A percentile compares a stretch with the other conserved stretches of the same genome.
Evolutionary conservation across 1,284 basidiomycete species (phyloP).

Genomic region (Rhodotorula sp.): DNA sequence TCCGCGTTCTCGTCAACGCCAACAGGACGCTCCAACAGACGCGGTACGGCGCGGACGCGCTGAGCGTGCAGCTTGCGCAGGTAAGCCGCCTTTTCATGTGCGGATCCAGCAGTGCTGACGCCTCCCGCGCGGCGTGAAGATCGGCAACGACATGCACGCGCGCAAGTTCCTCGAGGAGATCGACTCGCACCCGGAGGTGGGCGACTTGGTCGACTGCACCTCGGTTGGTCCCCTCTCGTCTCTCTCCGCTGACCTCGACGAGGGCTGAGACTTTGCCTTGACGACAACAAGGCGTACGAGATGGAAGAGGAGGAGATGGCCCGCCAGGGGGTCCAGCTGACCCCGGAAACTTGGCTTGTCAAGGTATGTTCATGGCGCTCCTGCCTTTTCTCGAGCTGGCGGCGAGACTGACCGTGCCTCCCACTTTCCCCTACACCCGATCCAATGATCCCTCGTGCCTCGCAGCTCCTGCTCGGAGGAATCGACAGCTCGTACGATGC

Average conservation of each 20-base stretch:
- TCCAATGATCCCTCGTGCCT: too few species aligned
- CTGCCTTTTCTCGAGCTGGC: not conserved
- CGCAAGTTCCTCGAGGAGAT: slow-evolving; percentile 53
- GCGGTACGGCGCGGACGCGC: slow-evolving; percentile 54
- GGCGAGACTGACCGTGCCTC: not conserved
- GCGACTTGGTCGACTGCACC: slow-evolving; percentile 16
- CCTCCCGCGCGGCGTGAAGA: slow-evolving; percentile 38
- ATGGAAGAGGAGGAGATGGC: not conserved
- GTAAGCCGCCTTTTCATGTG: not conserved
- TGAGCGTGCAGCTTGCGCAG: slow-evolving; percentile 53
- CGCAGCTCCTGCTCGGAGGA: slow-evolving; percentile 5
- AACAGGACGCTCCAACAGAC: slow-evolving; percentile 51
- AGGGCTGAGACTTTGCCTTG: too few species aligned
- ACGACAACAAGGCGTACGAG: not conserved
- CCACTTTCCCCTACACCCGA: too few species aligned
- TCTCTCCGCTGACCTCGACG: too few species aligned
- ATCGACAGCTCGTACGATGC: not conserved
- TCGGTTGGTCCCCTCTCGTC: not conserved
- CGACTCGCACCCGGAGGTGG: slow-evolving; percentile 49
- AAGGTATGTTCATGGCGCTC: not conserved
- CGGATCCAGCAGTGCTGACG: not conserved
- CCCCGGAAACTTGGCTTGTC: slow-evolving; percentile 17
- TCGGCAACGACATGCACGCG: slow-evolving; percentile 52
- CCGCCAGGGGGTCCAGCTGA: not conserved
- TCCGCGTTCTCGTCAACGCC: slow-evolving; percentile 50